Conservation (phyloP, 495 filamentous ascomycete genomes). For the Penicillium taxi region DNA sequence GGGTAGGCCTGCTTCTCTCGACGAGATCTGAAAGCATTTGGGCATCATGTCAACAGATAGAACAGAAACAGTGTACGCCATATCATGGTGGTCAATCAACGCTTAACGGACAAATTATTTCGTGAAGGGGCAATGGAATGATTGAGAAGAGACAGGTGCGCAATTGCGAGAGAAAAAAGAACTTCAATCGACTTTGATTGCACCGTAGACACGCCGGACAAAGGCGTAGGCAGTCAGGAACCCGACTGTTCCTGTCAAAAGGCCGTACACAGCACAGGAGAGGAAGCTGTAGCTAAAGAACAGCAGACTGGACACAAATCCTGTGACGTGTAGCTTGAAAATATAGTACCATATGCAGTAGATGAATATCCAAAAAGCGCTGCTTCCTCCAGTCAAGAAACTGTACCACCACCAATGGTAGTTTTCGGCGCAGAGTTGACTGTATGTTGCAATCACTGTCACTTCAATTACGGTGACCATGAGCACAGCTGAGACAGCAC, state of each 20-base stretch:
- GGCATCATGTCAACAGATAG: not conserved
- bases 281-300: slow-evolving; percentile 83
- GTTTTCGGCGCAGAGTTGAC: slow-evolving; percentile 80
- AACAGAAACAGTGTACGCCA: slow-evolving; percentile 18
- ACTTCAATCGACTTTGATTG: slow-evolving; percentile 36
- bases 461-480: slow-evolving; percentile 80
- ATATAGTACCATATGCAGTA: slow-evolving; percentile 87
- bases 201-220: slow-evolving; percentile 75
- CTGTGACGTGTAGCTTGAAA: slow-evolving; percentile 73
- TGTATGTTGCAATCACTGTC: slow-evolving; percentile 82
- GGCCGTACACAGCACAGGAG: slow-evolving; percentile 75
- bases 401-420: slow-evolving; percentile 97
- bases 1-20: not conserved
- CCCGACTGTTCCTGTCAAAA: slow-evolving; percentile 80
- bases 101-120: slow-evolving; percentile 18
- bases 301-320: slow-evolving; percentile 69
- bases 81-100: slow-evolving; percentile 21
- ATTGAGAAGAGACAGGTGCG: not conserved
- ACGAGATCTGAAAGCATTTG: not conserved
- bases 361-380: slow-evolving; percentile 74
- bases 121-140: slow-evolving; percentile 4
- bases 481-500: slow-evolving; percentile 64
- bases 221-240: slow-evolving; percentile 85
- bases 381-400: slow-evolving; percentile 74
- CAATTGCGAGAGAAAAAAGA: slow-evolving; percentile 8